Conservation (phyloP, 805 yeast species). For the Osmozyma mogii region DNA sequence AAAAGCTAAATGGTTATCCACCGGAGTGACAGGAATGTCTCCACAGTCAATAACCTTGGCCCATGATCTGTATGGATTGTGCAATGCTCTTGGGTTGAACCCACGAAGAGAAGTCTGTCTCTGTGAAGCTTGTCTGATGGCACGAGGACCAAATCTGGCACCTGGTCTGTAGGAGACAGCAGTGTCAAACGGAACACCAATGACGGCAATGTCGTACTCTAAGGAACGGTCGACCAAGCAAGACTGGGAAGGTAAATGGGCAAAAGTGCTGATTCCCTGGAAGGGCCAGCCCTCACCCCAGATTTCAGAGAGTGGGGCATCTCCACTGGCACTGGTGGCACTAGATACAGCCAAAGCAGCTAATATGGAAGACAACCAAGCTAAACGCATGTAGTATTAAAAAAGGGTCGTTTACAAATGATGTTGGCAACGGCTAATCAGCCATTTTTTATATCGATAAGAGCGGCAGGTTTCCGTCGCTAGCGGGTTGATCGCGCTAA, state of each 20-base stretch:
- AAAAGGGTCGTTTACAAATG: no score
- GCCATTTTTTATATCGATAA: no score
- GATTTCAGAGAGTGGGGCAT: slow-evolving; percentile 21
- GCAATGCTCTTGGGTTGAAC: slow-evolving; percentile 56
- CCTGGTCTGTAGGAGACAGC: slow-evolving; percentile 76
- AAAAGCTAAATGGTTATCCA: slow-evolving; percentile 47
- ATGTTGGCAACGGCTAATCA: no score
- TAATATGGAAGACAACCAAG: no score
- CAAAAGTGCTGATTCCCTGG: slow-evolving; percentile 62
- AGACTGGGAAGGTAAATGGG: slow-evolving; percentile 55
- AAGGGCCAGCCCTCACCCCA: slow-evolving; percentile 78
- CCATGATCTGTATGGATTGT: slow-evolving; percentile 44
- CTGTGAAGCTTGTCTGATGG: slow-evolving; percentile 60
- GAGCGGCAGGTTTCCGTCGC: no score
- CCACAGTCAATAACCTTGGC: slow-evolving; percentile 48
- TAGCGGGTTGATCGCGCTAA: no score
- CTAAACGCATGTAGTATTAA: no score
- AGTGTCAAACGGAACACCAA: slow-evolving; percentile 82
- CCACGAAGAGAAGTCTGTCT: slow-evolving; percentile 66
- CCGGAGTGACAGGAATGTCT: slow-evolving; percentile 52
- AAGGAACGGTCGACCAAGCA: slow-evolving; percentile 46
- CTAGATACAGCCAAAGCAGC: no score
- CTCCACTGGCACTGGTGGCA: background rate
- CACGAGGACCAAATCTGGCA: slow-evolving; percentile 76
- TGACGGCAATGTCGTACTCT: slow-evolving; percentile 58